These are phyloP conservation scores for Aureobasidium vineae DNA, from an alignment of 2,329 filamentous ascomycete genomes.

Conservation along the genomic window DNA sequence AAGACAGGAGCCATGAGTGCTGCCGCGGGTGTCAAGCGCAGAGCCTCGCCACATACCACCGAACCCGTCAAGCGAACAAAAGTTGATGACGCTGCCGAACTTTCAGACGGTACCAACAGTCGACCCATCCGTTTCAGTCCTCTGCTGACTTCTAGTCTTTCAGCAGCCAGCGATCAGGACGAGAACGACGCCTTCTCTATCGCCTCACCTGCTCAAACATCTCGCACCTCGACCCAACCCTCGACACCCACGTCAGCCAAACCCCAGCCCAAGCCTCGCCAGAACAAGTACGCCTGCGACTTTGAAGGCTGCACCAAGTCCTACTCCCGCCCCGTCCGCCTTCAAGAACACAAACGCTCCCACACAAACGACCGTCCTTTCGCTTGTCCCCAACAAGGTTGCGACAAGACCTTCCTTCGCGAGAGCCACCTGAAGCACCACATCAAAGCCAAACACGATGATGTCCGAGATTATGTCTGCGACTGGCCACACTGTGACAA, in stretches of 20 bases:
- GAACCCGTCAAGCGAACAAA: neutral
- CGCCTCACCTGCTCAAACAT: constrained; percentile 1
- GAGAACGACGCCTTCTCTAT: constrained; percentile 5
- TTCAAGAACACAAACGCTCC: constrained; percentile 76
- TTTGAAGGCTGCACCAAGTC: constrained; percentile 73
- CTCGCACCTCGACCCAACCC: constrained; percentile 35
- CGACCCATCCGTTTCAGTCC: neutral
- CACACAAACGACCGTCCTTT: constrained; percentile 85
- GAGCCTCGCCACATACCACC: neutral
- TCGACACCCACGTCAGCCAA: constrained; percentile 23
- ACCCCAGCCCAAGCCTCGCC: constrained; percentile 51
- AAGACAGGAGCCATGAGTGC: neutral
- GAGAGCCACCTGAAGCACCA: constrained; percentile 85
- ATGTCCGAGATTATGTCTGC: constrained; percentile 69
- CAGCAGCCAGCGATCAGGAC: constrained; percentile 8
- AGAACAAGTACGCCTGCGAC: constrained; percentile 74
- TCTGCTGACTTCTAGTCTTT: neutral
- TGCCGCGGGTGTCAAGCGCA: constrained; percentile 9
- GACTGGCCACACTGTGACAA: constrained; percentile 72
- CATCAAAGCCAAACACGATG: constrained; percentile 74
- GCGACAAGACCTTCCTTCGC: constrained; percentile 81
- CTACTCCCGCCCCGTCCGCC: constrained; percentile 81
- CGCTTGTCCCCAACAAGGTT: constrained; percentile 66
- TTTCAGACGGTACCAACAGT: neutral
- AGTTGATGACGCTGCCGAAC: neutral